phyloP scores from a whole-genome alignment of 2,329 filamentous ascomycete genomes.

The Claviceps sp. region DNA sequence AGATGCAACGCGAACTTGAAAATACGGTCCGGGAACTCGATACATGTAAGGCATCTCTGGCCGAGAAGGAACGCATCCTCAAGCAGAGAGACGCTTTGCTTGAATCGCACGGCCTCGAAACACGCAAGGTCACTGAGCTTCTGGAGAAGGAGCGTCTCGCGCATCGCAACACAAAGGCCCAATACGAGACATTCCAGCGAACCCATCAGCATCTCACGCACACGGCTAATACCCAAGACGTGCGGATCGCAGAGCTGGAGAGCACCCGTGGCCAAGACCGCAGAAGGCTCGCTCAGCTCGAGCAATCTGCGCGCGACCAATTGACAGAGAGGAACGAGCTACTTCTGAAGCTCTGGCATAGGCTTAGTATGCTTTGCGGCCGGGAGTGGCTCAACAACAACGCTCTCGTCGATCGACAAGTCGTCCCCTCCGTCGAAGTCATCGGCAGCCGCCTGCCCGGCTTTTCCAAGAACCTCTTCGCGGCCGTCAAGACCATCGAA shows the following conservation, averaged over 20 bases:
- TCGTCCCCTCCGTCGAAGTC: constrained; percentile 69
- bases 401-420: constrained; percentile 74
- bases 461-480: constrained; percentile 80
- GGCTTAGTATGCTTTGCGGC: constrained; percentile 73
- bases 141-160: constrained; percentile 81
- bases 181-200: constrained; percentile 79
- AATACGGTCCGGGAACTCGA: constrained; percentile 74
- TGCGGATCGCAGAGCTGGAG: constrained; percentile 76
- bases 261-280: constrained; percentile 63
- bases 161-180: constrained; percentile 73
- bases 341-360: constrained; percentile 79
- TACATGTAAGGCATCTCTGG: constrained; percentile 57
- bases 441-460: constrained; percentile 74
- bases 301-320: constrained; percentile 74
- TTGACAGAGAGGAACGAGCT: constrained; percentile 80
- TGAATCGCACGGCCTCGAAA: constrained; percentile 79
- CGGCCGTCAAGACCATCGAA: constrained; percentile 80
- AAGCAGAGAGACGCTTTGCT: constrained; percentile 80
- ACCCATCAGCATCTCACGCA: constrained; percentile 78
- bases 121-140: constrained; percentile 69
- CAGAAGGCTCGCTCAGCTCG: constrained; percentile 60
- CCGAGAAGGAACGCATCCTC: constrained; percentile 84
- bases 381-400: constrained; percentile 86
- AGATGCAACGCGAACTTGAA: constrained; percentile 78
- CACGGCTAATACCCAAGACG: constrained; percentile 73